A percentile compares a stretch with the other conserved stretches of the same genome.
Evolutionary conservation across 768 basidiomycete genomes (phyloP).

Genomic region (Termitomyces titanicus): DNA sequence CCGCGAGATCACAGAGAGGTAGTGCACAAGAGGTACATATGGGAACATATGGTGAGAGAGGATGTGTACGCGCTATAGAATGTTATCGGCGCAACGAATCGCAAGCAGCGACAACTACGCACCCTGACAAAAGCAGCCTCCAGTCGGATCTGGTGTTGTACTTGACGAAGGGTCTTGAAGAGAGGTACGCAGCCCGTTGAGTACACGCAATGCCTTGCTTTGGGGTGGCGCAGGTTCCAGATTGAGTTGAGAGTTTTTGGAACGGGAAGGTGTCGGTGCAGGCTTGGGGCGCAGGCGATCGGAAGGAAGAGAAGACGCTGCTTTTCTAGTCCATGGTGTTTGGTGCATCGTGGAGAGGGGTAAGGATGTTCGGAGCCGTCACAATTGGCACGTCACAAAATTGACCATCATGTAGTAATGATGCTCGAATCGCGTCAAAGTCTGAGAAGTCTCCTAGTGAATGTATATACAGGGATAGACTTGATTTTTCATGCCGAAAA

Average conservation of each 20-base stretch:
- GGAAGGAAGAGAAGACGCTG: slow-evolving; percentile 45
- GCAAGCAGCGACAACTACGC: slow-evolving; percentile 1
- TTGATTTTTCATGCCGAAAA: too few relatives aligned
- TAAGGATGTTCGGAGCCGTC: not conserved
- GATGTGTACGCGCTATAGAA: slow-evolving; percentile 48
- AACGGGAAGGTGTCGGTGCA: slow-evolving; percentile 17
- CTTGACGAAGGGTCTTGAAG: slow-evolving; percentile 28
- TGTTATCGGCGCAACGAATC: not conserved
- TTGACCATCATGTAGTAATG: too few relatives aligned
- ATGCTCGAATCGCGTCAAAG: too few relatives aligned
- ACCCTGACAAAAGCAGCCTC: slow-evolving; percentile 75
- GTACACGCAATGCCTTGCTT: slow-evolving; percentile 42
- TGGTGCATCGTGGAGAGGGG: slow-evolving; percentile 29
- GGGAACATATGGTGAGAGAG: slow-evolving; percentile 51
- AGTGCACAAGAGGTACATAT: slow-evolving; percentile 59
- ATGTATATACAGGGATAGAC: too few relatives aligned
- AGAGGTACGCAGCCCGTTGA: slow-evolving; percentile 45
- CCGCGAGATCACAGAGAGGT: slow-evolving; percentile 57
- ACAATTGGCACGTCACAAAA: too few relatives aligned
- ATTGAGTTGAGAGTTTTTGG: slow-evolving; percentile 31
- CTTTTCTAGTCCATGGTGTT: slow-evolving; percentile 40
- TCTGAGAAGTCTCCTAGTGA: too few relatives aligned
- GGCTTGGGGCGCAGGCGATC: slow-evolving; percentile 44
- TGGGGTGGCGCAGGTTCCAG: slow-evolving; percentile 32
- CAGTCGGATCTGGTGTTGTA: slow-evolving; percentile 45